Percentiles rank a stretch among this genome's conserved stretches.
These are phyloP conservation scores for Hypoxylon sp. DNA, from an alignment of 2,329 filamentous ascomycete species.

Conservation along the genomic window DNA sequence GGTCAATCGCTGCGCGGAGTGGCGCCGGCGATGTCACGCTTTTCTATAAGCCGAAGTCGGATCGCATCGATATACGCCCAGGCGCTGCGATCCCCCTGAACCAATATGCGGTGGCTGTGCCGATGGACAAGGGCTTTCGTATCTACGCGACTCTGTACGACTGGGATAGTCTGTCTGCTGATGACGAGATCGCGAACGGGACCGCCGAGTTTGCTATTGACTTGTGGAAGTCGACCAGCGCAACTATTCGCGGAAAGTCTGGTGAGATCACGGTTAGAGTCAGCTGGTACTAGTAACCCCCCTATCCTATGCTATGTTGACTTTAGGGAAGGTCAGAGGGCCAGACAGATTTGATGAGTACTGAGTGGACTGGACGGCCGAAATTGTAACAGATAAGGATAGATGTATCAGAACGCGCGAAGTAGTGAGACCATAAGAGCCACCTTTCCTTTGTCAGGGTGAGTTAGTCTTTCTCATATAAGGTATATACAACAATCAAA, in stretches of 20 bases:
- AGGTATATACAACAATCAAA: neutral
- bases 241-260: neutral
- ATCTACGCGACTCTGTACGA: neutral
- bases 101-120: neutral
- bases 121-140: neutral
- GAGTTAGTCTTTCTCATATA: neutral
- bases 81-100: neutral
- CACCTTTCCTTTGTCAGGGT: neutral
- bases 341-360: neutral
- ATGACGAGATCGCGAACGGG: neutral
- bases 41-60: neutral
- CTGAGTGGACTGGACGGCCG: neutral
- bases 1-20: neutral
- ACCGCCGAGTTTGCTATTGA: neutral
- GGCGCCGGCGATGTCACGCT: neutral
- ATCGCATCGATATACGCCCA: neutral
- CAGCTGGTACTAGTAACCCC: neutral
- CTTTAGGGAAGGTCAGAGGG: neutral
- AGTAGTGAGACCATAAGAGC: neutral
- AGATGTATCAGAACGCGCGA: neutral
- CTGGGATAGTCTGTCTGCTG: neutral
- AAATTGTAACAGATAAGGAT: neutral
- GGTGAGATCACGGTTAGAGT: neutral
- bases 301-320: neutral
- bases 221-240: neutral